Evolutionary conservation across 768 basidiomycete genomes (phyloP), one percentile per base, ranked within the genome.

Genomic region (Macrolepiota fuliginosa): DNA sequence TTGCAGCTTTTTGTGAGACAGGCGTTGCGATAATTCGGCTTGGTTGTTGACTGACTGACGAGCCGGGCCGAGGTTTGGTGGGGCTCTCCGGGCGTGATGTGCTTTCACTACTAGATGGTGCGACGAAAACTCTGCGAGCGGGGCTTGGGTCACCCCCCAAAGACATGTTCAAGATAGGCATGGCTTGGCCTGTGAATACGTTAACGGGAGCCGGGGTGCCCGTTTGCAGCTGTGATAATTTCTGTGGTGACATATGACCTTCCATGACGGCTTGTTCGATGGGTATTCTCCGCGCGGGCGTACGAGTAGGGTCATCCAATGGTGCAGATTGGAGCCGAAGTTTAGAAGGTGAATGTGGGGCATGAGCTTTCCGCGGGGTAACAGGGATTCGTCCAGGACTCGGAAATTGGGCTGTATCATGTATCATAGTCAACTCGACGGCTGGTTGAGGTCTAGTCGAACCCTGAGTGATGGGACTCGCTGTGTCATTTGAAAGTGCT

Each of bases 261-360:
- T 80, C 76, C 7, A 74, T 72, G 61, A 85, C 72, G 2, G 81
- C 84, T 63, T 84, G 72, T 40, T 78, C 72, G 5, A 89, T 78
- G 15, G 83, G 82, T 53, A 91, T 81, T 61, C 89, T 80, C 51
- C 84, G 82, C 1, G 89, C 88, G 42, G 89, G 89, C 3, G 88
- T 86, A 46, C 81, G 81, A 54, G 69, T 65, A 10, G 74, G 69
- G 42, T 84, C 79, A 51, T 80, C 72, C 36, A 70, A 60, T 12
- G 65, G 63, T 7, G 69, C 62, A 47, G 66, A 58, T 55, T 69
- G 73, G 59, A 73, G 66, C 51, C 67, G 74, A 61, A 69, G 71
- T 64, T 72, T 79, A 68, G 64, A 69, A 1, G 72, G 64, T 24
- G 68, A 68, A 32, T 19, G 15, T 29, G 52, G 59, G 13, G 29